Evolutionary conservation across 352 stramenopile genomes (phyloP), one percentile per base, ranked within the genome.

Genomic region (Phytophthora megakarya): DNA sequence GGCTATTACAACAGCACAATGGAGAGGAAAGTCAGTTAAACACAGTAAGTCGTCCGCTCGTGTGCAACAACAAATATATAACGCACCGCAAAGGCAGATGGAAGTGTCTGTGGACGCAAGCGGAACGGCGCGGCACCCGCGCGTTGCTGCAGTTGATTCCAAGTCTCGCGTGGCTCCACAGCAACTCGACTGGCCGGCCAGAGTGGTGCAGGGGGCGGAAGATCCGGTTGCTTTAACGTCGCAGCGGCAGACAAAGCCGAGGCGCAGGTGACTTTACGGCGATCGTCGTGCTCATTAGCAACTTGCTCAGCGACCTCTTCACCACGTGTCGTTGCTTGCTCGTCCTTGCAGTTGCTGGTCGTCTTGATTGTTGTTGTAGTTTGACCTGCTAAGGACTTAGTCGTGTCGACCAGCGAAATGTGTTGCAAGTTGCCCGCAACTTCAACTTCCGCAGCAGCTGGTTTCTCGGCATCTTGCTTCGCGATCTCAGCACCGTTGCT

Each of bases 61-160:
- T 8, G 5, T 22, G 22, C 10, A 60, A 40, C 5, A 40, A 48
- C 30, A 35, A 35, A 35, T 13, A 48, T 22, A 18, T 35, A 23
- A 73, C 72, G 26, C 43, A 73, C 57, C 56, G 38, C 39, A 30
- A 76, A 75, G 21, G 77, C 67, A 10, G 84, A 92, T 10, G 84
- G 83, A 40, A 94, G 65, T 11, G 67, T 32, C n/a, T 50, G 58
- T 11, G 81, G 86, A 0, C 71, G 70, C 15, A 89, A 72, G 26
- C 71, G 53, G 65, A 74, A 84, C 25, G 81, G 75, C 18, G 83
- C 65, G 8, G 57, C 47, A 39, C 67, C 67, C 25, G 78, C 84
- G 23, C 76, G 81, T 45, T 84, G 80, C 72, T 90, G 75, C 19
- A 92, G 59, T 48, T 87, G 62, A 3, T 65, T 73, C 76, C 83